phyloP scores from a whole-genome alignment of 2,329 filamentous ascomycete species.

The Sporothrix globosa region DNA sequence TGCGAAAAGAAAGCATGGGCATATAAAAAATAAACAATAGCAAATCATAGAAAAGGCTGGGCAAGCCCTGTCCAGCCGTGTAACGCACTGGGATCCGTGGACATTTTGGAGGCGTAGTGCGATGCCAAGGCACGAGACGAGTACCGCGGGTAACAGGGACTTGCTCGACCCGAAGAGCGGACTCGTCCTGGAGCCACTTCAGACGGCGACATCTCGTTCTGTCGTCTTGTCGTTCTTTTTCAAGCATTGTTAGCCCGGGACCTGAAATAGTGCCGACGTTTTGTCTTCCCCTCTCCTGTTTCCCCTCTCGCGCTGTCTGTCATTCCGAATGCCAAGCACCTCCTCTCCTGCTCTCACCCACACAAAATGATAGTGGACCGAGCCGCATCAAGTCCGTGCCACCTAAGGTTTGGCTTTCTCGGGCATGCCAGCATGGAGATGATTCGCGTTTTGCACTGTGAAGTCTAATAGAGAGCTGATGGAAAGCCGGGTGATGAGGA shows the following conservation, averaged over 20 bases:
- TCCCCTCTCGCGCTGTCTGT: constrained; percentile 11
- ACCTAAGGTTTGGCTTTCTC: not conserved
- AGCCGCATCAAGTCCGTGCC: not conserved
- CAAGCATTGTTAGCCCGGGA: not conserved
- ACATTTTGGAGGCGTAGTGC: too few relatives aligned
- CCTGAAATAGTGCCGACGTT: not conserved
- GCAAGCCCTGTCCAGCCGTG: not conserved
- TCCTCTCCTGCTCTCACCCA: not conserved
- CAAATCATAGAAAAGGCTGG: not conserved
- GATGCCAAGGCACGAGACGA: not conserved
- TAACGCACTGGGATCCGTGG: not conserved
- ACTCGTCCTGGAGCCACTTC: not conserved
- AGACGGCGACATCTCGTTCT: not conserved
- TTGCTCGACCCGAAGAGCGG: not conserved
- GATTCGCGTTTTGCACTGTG: not conserved
- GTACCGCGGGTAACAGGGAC: not conserved
- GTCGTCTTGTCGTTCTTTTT: not conserved
- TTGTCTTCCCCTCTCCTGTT: not conserved
- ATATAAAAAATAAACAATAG: not conserved
- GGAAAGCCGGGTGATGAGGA: not conserved
- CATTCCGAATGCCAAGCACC: constrained; percentile 17
- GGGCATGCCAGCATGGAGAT: not conserved
- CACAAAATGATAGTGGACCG: not conserved
- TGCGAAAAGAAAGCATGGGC: not conserved
- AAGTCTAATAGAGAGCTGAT: not conserved